Evolutionary conservation across 345 rosid species (phyloP), one percentile per base, ranked within the genome.

Genomic region (Boechera divaricarpa): DNA sequence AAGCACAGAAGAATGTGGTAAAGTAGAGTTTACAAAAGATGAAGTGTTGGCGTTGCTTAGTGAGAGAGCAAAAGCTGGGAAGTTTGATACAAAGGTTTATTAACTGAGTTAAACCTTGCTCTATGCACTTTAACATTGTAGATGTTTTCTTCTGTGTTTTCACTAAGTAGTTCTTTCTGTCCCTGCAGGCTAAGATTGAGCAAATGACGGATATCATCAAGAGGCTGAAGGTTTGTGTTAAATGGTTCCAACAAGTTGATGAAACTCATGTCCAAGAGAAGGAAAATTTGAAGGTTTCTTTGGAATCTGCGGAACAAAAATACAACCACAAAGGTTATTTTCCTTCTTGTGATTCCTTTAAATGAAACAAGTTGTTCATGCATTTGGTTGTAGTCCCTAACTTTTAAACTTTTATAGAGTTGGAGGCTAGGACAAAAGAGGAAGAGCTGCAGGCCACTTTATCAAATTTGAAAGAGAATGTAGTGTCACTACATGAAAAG

Each of bases 31-130:
- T 63, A 81, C 97, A 0, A 89, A 86, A 75, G 98, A 92, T 69
- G 90, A 86, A 77, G 87, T 89, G 6, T 89, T 87, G 59, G 89
- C 91, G 0, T 76, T 95, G 84, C 79, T 91, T 60, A 91, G 73
- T 55, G 98, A 88, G 84, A 87, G 78, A 85, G 84, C 82, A 3
- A 95, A 88, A 82, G 82, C 85, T 32, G 90, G 85, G 63, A 90
- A 87, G 79, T 86, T 86, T 71, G 97, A 94, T 71, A 83, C 80
- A 51, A 94, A 92, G 97, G 98, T 91, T 74, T 32, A 13, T 72
- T 18, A 10, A 59, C 13, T 47, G 5, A 5, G 15, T 16, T 35
- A 60, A 44, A 8, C 26, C 38, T 61, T 68, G 53, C 7, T 67
- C 6, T 36, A 11, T 47, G 31, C 21, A 32, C 15, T 36, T 44